Conservation (phyloP, 2,329 filamentous ascomycete genomes). For the Colletotrichum karsti region DNA sequence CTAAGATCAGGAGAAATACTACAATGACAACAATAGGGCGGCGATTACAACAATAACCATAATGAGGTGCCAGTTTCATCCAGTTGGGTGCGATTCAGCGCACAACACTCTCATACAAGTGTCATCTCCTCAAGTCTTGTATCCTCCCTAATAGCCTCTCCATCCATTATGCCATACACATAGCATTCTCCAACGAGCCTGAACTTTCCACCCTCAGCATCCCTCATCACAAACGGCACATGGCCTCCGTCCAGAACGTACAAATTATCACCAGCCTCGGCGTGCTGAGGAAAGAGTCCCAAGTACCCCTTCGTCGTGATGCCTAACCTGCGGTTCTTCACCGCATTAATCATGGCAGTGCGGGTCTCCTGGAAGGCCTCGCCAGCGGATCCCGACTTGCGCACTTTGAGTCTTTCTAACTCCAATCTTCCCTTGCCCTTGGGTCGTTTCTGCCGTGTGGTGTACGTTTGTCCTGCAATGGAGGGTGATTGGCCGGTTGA, state of each 20-base stretch:
- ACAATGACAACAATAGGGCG: too few relatives aligned
- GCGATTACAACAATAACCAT: too few relatives aligned
- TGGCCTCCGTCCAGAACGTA: constrained; percentile 32
- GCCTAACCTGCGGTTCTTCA: not conserved
- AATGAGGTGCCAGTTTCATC: too few relatives aligned
- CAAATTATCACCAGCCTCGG: constrained; percentile 30
- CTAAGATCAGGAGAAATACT: too few relatives aligned
- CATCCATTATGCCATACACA: constrained; percentile 46
- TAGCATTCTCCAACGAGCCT: constrained; percentile 45
- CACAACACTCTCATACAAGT: not conserved
- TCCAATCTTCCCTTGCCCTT: not conserved
- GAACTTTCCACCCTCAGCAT: not conserved
- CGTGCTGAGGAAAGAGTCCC: not conserved
- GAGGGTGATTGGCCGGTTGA: not conserved
- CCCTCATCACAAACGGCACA: constrained; percentile 31
- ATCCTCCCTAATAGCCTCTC: constrained; percentile 36
- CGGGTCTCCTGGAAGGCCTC: not conserved
- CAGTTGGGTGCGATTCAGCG: too few relatives aligned
- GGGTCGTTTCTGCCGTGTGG: not conserved
- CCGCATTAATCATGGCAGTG: not conserved
- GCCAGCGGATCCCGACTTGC: not conserved
- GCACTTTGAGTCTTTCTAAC: not conserved
- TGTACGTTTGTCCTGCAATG: not conserved
- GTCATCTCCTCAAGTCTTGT: not conserved
- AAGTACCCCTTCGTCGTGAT: not conserved